phyloP scores from a whole-genome alignment of 208 protist species.

The Leishmania aethiopica region DNA sequence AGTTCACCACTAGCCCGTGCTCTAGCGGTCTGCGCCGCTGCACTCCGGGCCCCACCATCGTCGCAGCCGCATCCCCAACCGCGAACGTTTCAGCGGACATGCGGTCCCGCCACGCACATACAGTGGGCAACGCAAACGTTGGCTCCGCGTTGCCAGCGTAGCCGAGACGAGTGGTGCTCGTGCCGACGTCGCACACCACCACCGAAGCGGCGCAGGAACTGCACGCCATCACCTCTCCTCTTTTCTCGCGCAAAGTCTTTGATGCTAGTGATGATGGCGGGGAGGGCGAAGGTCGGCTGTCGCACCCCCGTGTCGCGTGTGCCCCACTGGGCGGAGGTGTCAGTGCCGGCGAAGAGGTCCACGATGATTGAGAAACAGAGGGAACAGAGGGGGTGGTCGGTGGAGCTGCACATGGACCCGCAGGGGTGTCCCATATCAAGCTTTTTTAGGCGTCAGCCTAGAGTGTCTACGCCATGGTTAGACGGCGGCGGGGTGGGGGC shows the following conservation, averaged over 20 bases:
- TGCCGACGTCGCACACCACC: constrained; percentile 99
- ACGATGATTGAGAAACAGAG: neutral
- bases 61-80: constrained; percentile 95
- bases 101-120: constrained; percentile 21
- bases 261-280: neutral
- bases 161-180: constrained; percentile 99
- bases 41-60: constrained; percentile 14
- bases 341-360: neutral
- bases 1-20: constrained; percentile 95
- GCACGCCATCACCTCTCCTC: neutral
- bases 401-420: neutral
- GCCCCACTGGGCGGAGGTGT: neutral
- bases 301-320: neutral
- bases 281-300: neutral
- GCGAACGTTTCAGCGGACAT: constrained; percentile 94
- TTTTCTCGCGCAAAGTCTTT: neutral
- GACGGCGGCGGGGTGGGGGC: neutral
- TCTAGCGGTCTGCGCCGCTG: constrained; percentile 48
- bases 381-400: neutral
- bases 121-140: constrained; percentile 95
- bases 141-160: constrained; percentile 97
- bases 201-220: constrained; percentile 52
- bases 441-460: neutral
- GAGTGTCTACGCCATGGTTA: neutral
- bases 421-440: neutral